Percentiles rank a stretch among this genome's conserved stretches.
phyloP scores from a whole-genome alignment of 768 basidiomycete genomes.

The Kwoniella pini region DNA sequence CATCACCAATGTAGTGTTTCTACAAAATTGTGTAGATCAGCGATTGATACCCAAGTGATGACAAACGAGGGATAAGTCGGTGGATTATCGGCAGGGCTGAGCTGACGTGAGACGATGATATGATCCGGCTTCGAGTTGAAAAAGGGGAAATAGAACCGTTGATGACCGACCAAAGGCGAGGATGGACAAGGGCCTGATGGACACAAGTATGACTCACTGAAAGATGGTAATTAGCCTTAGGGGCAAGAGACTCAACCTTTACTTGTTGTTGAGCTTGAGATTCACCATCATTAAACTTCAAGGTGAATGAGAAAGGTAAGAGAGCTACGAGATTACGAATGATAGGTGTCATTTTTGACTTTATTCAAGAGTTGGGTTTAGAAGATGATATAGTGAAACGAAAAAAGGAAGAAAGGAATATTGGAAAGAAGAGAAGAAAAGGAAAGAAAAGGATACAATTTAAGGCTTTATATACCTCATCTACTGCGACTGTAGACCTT shows the following conservation, averaged over 20 bases:
- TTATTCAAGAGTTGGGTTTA: not conserved
- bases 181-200: no score
- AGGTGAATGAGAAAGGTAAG: conserved; percentile 9
- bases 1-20: conserved; percentile 13
- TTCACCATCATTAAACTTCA: not conserved
- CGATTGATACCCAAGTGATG: no score
- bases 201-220: conserved; percentile 1
- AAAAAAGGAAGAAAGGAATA: not conserved
- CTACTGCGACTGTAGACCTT: no score
- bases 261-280: not conserved
- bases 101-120: conserved; percentile 5
- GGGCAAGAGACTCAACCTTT: not conserved
- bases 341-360: conserved; percentile 11
- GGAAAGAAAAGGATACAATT: not conserved
- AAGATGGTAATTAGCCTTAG: not conserved
- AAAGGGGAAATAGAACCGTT: no score
- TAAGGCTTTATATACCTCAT: no score
- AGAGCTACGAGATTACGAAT: conserved; percentile 13
- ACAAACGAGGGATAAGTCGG: not conserved
- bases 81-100: not conserved
- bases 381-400: not conserved
- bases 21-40: not conserved
- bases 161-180: no score
- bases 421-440: not conserved
- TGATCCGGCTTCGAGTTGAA: no score